Evolutionary conservation across 2,329 filamentous ascomycete species (phyloP).

Genomic region (Phoma sp.): DNA sequence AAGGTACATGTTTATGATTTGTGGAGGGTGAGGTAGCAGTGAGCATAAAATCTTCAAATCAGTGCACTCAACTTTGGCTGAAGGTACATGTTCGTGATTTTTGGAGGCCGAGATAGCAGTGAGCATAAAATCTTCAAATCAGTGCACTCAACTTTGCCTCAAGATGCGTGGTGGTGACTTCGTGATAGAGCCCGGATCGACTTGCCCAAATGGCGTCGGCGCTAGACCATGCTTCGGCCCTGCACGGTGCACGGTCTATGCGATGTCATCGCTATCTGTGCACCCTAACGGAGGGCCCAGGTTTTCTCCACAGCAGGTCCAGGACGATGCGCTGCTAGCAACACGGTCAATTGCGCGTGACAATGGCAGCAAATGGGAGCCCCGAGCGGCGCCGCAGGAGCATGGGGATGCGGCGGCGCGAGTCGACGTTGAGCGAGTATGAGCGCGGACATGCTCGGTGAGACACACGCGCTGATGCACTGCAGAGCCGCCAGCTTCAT

Average conservation of each 20-base stretch:
- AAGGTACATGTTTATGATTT: too few species aligned
- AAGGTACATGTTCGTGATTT: too few species aligned
- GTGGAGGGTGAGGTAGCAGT: too few species aligned
- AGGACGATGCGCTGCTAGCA: constrained; percentile 2
- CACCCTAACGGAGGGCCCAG: background rate
- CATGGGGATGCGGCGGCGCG: constrained; percentile 66
- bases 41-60: too few species aligned
- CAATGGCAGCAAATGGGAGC: constrained; percentile 44
- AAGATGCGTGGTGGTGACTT: too few species aligned
- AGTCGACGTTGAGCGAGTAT: constrained; percentile 67
- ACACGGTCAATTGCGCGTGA: constrained; percentile 13
- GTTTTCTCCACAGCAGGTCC: constrained; percentile 10
- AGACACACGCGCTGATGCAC: background rate
- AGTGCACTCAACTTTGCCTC: too few species aligned
- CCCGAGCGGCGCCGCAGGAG: constrained; percentile 45
- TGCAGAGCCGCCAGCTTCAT: constrained; percentile 71
- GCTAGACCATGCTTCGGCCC: too few species aligned
- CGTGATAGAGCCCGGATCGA: too few species aligned
- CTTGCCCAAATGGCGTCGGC: background rate
- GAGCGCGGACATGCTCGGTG: constrained; percentile 4
- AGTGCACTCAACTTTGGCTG: too few species aligned
- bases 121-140: too few species aligned
- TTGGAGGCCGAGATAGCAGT: too few species aligned
- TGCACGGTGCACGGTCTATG: background rate
- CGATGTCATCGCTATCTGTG: constrained; percentile 18